Evolutionary conservation across 2,329 filamentous ascomycete species (phyloP), one percentile per base, ranked within the genome.

Genomic region (Diatrype stigma): DNA sequence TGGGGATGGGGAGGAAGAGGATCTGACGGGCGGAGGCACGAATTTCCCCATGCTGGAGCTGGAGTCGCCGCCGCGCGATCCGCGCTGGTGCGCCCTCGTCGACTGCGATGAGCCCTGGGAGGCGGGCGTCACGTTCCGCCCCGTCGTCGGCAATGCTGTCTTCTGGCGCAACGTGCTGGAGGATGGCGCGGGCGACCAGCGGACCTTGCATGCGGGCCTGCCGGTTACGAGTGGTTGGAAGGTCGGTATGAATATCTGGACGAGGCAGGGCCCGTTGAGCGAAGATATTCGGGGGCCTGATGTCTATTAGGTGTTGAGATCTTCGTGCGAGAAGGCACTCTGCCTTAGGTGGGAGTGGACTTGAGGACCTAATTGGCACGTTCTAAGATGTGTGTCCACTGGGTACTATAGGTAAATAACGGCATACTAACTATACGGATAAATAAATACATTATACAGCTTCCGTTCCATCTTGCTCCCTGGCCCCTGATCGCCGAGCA

Each of bases 211-310:
- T 59, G 74, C 74, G 0, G 75, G 75, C 1, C 50, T 78, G 54
- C 73, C 74, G 1, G 72, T 78, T 3, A 70, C 70, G 6, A 66
- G 61, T 30, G 76, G 76, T 6, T 67, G 67, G 37, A 78, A 79
- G 63, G 70, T 77, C 50, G 76, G 75, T 11, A 75, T 78, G 73
- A 78, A 78, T 51, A 77, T 78, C 34, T 79, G 75, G 74, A 78
- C 75, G 35, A 65, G 75, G 38, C 68, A 77, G 60, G 70, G 66
- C 30, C 63, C 66, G 1, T 51, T 76, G 26, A 62, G 66, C 17
- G 63, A 66, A 22, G 66, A 67, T 2, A 60, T 69, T 19, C 57
- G 68, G 34, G 69, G 67, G 2, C 59, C 56, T 16, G 60, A 67
- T 42, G 52, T 58, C 16, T 63, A 51, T 19, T 19, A 40, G 46